A percentile compares a stretch with the other conserved stretches of the same genome.
phyloP scores from a whole-genome alignment of 1,139 yeast species.

The Kodamaea plutei region DNA sequence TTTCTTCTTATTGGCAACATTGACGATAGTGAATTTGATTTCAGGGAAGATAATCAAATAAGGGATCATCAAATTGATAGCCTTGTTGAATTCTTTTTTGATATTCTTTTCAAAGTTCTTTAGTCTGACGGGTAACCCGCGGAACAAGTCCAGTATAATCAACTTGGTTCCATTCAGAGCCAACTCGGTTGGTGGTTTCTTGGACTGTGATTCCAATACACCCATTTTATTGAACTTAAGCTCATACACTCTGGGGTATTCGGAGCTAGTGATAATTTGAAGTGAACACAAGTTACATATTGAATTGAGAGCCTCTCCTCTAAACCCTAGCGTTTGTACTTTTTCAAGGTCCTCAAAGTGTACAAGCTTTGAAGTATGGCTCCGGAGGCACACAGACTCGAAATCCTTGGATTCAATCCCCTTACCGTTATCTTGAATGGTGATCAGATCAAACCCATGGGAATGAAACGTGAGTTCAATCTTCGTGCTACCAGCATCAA shows the following conservation, averaged over 20 bases:
- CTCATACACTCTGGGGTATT: slow-evolving; percentile 55
- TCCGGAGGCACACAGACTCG: slow-evolving; percentile 59
- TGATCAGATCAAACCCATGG: slow-evolving; percentile 73
- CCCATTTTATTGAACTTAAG: slow-evolving; percentile 58
- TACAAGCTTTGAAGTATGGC: slow-evolving; percentile 74
- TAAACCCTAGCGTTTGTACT: slow-evolving; percentile 64
- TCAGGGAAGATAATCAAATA: slow-evolving; percentile 61
- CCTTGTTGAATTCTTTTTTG: slow-evolving; percentile 68
- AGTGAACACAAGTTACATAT: slow-evolving; percentile 58
- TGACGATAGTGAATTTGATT: slow-evolving; percentile 56
- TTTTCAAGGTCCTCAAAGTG: slow-evolving; percentile 52
- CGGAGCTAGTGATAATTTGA: slow-evolving; percentile 53
- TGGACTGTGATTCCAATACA: slow-evolving; percentile 25
- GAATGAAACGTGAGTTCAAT: slow-evolving; percentile 65
- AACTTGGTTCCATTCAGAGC: slow-evolving; percentile 56
- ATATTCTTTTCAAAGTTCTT: slow-evolving; percentile 66
- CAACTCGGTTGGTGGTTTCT: slow-evolving; percentile 41
- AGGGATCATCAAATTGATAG: slow-evolving; percentile 58
- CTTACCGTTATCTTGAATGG: slow-evolving; percentile 70
- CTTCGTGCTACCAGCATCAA: slow-evolving; percentile 70
- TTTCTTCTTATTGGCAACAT: slow-evolving; percentile 49
- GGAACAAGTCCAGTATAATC: slow-evolving; percentile 49
- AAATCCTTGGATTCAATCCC: slow-evolving; percentile 66
- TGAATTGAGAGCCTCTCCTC: slow-evolving; percentile 84
- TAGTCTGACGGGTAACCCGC: slow-evolving; percentile 67